Evolutionary conservation across 805 yeast genomes (phyloP), one percentile per base, ranked within the genome.

Genomic region (Kodamaea hsintzibuensis): DNA sequence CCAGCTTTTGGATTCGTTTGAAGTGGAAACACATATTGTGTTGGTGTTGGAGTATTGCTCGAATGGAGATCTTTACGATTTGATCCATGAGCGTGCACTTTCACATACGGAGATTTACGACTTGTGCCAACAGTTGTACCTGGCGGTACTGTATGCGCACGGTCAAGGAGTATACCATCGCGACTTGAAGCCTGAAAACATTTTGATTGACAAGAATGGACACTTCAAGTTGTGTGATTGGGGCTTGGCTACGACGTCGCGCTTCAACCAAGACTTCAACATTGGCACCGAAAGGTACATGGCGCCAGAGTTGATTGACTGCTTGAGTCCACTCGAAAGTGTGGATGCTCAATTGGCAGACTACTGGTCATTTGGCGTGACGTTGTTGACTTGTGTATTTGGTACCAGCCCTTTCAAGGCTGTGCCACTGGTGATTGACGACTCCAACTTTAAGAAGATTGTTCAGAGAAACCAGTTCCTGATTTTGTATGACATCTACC

Each of bases 1-100:
- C 61, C 78, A 81, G 52, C 68, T 88, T 60, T 59, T 84, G 19
- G 85, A 85, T 57, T 71, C 72, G 55, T 83, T 85, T 58, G 86
- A 84, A 60, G 79, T 87, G 12, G 68, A 72, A 6, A 70, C 76
- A 17, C 78, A 77, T 58, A 77, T 79, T 56, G 77, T 83, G 17
- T 63, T 88, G 59, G 86, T 85, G 13, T 73, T 88, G 62, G 92
- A 88, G 66, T 85, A 81, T 65, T 85, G 88, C 57, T 76, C 80
- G 40, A 74, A 79, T 48, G 91, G 91, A 35, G 92, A 87, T 58
- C 68, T 87, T 49, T 85, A 85, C 62, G 92, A 87, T 62, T 74
- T 79, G 52, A 71, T 80, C 49, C 76, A 72, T 56, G 55, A 55
- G 27, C 49, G 61, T n/a, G 18, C 49, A 8, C 54, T 58, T 16